Evolutionary conservation across 179 eudicot genomes (phyloP).

Genomic region (Carnegiea gigantea): DNA sequence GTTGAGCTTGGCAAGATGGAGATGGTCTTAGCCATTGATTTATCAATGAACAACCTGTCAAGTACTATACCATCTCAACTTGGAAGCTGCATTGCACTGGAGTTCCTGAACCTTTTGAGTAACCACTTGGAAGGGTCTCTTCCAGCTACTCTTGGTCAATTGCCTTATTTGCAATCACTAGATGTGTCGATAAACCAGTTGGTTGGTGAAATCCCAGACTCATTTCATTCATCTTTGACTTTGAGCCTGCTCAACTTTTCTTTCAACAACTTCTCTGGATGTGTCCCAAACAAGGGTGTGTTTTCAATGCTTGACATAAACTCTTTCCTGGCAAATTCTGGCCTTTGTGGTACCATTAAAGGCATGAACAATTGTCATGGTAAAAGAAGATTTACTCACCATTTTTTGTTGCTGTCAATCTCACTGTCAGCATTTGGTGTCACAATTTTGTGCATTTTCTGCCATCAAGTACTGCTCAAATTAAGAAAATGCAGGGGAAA

Average conservation of each 20-base stretch:
- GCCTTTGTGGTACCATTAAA: conserved; percentile 58
- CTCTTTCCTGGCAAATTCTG: conserved; percentile 53
- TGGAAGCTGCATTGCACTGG: conserved; percentile 68
- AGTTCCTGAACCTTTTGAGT: conserved; percentile 49
- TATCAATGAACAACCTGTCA: conserved; percentile 58
- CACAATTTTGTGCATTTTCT: conserved; percentile 36
- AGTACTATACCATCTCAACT: conserved; percentile 63
- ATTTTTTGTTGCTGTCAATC: conserved; percentile 32
- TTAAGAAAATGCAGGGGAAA: conserved; percentile 23
- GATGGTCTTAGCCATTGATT: conserved; percentile 76
- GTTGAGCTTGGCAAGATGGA: conserved; percentile 81
- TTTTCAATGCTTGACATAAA: conserved; percentile 40
- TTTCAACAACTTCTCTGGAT: conserved; percentile 55
- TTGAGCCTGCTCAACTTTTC: conserved; percentile 52
- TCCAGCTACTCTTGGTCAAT: conserved; percentile 45
- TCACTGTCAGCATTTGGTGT: conserved; percentile 35
- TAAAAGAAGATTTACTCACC: conserved; percentile 17
- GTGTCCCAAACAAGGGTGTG: conserved; percentile 40
- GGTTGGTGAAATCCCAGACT: conserved; percentile 50
- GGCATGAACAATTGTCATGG: conserved; percentile 48
- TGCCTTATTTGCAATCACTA: conserved; percentile 52
- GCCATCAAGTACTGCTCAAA: conserved; percentile 29
- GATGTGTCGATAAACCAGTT: conserved; percentile 58
- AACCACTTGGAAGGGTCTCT: conserved; percentile 48
- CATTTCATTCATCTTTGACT: conserved; percentile 46